Percentiles rank a stretch among this genome's conserved stretches.
phyloP scores from a whole-genome alignment of 2,329 filamentous ascomycete species.

The Pseudogymnoascus sp. region DNA sequence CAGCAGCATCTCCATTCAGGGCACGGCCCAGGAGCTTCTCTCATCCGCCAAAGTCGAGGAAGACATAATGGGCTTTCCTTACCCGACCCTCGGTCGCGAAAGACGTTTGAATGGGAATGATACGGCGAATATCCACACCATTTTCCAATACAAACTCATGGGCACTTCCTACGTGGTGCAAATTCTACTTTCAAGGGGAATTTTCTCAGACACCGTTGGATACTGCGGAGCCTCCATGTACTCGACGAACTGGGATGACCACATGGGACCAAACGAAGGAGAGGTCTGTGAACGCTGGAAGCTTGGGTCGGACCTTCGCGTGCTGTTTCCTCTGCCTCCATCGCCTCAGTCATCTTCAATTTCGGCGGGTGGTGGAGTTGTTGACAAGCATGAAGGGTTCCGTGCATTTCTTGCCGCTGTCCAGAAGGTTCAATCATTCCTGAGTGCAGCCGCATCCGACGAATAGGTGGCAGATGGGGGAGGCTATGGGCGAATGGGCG shows the following conservation, averaged over 20 bases:
- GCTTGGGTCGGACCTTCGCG: constrained; percentile 19
- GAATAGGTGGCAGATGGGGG: not conserved
- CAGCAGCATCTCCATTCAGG: constrained; percentile 12
- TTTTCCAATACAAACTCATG: constrained; percentile 20
- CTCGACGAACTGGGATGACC: constrained; percentile 20
- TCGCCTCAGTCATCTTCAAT: not conserved
- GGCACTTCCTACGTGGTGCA: constrained; percentile 23
- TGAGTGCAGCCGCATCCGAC: not conserved
- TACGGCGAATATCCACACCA: constrained; percentile 19
- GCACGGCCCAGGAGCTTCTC: constrained; percentile 13
- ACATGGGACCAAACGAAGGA: constrained; percentile 12
- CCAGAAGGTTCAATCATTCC: constrained; percentile 14
- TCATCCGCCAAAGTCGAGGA: constrained; percentile 11
- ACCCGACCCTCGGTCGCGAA: constrained; percentile 17
- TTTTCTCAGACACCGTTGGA: constrained; percentile 14
- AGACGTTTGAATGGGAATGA: constrained; percentile 16
- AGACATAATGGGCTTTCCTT: constrained; percentile 20
- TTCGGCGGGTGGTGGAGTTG: not conserved
- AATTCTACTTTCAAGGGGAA: constrained; percentile 26
- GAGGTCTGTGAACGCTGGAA: constrained; percentile 16
- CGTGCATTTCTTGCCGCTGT: constrained; percentile 18
- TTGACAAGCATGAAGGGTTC: constrained; percentile 15
- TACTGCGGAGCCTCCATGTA: constrained; percentile 23
- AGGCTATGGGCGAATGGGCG: not conserved
- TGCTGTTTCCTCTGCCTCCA: constrained; percentile 19